Evolutionary conservation across 2,329 filamentous ascomycete genomes (phyloP).

Genomic region (Talaromyces funiculosus): DNA sequence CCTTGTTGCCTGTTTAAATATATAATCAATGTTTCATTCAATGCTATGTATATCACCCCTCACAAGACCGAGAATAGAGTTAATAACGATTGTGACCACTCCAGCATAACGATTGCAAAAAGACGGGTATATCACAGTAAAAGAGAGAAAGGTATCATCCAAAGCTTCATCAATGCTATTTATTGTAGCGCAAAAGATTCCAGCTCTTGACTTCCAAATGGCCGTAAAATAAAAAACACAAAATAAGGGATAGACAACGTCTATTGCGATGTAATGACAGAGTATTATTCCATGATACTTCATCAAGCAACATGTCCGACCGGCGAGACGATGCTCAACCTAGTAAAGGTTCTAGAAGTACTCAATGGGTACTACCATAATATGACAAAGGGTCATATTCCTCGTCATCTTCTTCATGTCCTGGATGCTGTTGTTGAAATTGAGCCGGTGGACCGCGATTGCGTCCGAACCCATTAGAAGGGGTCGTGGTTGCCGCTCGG

Average conservation of each 20-base stretch:
- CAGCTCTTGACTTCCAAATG: constrained; percentile 3
- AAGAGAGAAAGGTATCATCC: not conserved
- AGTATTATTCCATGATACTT: not conserved
- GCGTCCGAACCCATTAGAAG: constrained; percentile 9
- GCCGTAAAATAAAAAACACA: not conserved
- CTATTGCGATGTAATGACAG: not conserved
- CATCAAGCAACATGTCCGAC: constrained; percentile 6
- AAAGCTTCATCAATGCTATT: constrained; percentile 10
- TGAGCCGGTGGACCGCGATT: not conserved
- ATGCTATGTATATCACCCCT: not conserved
- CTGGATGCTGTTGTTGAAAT: not conserved
- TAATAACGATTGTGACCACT: not conserved
- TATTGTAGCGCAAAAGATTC: constrained; percentile 9
- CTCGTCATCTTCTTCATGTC: constrained; percentile 11
- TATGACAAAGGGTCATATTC: constrained; percentile 15
- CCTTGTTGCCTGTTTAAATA: not conserved
- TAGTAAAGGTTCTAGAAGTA: not conserved
- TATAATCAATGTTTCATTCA: not conserved
- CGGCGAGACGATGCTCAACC: not conserved
- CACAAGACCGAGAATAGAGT: too few species aligned
- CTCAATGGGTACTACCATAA: constrained; percentile 6
- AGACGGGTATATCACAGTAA: constrained; percentile 6
- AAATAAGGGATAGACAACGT: not conserved
- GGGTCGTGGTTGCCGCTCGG: constrained; percentile 11
- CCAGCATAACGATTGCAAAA: not conserved